These are phyloP conservation scores for Boletellus deceptivus DNA, from an alignment of 1,284 basidiomycete species.

Conservation along the genomic window DNA sequence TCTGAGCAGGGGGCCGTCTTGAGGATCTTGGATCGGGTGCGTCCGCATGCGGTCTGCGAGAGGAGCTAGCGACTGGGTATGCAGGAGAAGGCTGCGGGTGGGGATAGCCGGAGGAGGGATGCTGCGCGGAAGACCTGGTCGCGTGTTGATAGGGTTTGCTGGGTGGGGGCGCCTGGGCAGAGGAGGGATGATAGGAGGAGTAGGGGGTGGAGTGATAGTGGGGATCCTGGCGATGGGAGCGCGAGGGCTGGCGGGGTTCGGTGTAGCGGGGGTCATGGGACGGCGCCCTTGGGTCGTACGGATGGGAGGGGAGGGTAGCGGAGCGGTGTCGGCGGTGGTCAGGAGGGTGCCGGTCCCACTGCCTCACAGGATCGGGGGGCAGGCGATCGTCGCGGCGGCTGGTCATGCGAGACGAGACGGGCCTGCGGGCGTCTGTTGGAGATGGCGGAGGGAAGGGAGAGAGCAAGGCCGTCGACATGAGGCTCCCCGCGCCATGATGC, in stretches of 20 bases:
- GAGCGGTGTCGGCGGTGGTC: constrained; percentile 32
- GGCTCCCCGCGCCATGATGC: constrained; percentile 32
- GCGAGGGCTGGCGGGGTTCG: constrained; percentile 26
- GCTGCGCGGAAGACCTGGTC: constrained; percentile 27
- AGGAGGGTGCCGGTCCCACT: constrained; percentile 27
- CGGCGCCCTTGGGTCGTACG: constrained; percentile 25
- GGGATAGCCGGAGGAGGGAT: constrained; percentile 23
- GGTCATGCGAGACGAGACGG: constrained; percentile 27
- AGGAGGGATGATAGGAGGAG: constrained; percentile 23
- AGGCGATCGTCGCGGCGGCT: constrained; percentile 32
- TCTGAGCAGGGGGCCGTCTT: constrained; percentile 14
- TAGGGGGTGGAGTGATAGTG: constrained; percentile 20
- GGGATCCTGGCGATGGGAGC: constrained; percentile 28
- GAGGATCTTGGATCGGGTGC: constrained; percentile 23
- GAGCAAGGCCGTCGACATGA: constrained; percentile 46
- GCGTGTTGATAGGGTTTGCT: constrained; percentile 33
- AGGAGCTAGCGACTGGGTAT: constrained; percentile 24
- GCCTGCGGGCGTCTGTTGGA: background rate
- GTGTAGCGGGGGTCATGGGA: constrained; percentile 23
- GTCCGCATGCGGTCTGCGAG: constrained; percentile 31
- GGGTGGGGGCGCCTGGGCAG: constrained; percentile 23
- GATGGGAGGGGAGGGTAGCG: constrained; percentile 23
- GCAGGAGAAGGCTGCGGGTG: constrained; percentile 28
- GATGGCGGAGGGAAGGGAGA: constrained; percentile 18
- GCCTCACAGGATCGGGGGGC: constrained; percentile 25